Base-by-base conservation (phyloP, 192 early-diverging fungal genomes). In the Backusella tuberculispora region DNA sequence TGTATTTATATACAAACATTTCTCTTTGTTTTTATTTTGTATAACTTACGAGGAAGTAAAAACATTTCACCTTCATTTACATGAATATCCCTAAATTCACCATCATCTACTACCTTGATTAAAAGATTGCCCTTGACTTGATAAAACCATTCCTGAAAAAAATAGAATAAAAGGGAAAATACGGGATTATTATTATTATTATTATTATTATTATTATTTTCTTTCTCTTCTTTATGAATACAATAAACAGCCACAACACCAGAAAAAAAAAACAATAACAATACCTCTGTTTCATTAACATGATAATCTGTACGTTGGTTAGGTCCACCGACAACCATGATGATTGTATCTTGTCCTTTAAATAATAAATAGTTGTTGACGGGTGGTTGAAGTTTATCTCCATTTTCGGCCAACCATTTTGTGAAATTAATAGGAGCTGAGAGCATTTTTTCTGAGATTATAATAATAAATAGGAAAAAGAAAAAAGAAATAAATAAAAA, bases 261-360 rank as follows among this genome's bases (percentile, higher is more conserved):
- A 12, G 50, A 21, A 24, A 12, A 50, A 53, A 5, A 24, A 21
- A 47, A 10, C 10, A 70, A 46, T 8, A 70, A 26, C 10, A 70
- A 12, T 80, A 93, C 92, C 87, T 99, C 98, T 5, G 98, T 99
- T 68, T 91, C 88, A 83, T 99, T 99, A 73, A 98, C 83, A 77
- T 99, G 98, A 83, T 95, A 99, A 85, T 99, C 98, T 17, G 95
- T 97, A 37, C 98, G 90, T 63, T 88, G 87, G 83, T 99, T 99
- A 43, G 98, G 98, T 3, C 94, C 95, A 10, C 96, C 97, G 6
- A 98, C 92, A 3, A 90, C 91, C 96, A 97, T 96, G 66, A 99
- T 89, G 68, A 91, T 93, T 78, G 92, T 97, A 82, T 97, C 95
- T 1, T 83, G 75, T 26, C 91, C 88, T 50, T 92, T 90, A 73